Evolutionary conservation across 192 early-diverging fungal genomes (phyloP).

Genomic region (Piromyces sp.): DNA sequence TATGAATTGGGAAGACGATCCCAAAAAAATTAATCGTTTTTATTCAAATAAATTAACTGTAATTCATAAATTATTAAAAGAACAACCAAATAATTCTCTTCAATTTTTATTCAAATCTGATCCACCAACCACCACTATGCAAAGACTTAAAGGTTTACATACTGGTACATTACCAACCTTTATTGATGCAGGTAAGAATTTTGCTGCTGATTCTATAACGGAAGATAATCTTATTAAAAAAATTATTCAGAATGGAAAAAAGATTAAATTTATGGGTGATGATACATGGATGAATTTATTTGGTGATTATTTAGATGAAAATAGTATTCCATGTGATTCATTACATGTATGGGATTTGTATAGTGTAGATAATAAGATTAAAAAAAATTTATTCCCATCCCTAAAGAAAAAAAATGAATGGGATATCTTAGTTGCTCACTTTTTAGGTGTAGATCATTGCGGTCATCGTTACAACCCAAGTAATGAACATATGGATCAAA

Average conservation of each 20-base stretch:
- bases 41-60: slow-evolving; percentile 27
- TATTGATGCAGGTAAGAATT: slow-evolving; percentile 62
- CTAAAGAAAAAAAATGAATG: slow-evolving; percentile 29
- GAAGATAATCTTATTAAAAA: slow-evolving; percentile 66
- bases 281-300: slow-evolving; percentile 60
- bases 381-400: slow-evolving; percentile 34
- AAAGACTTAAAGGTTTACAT: slow-evolving; percentile 61
- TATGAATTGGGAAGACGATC: slow-evolving; percentile 5
- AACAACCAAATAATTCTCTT: slow-evolving; percentile 34
- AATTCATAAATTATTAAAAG: slow-evolving; percentile 17
- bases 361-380: slow-evolving; percentile 76
- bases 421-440: slow-evolving; percentile 79
- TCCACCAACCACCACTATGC: slow-evolving; percentile 66
- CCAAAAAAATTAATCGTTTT: slow-evolving; percentile 24
- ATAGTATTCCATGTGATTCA: slow-evolving; percentile 35
- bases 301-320: slow-evolving; percentile 9
- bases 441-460: slow-evolving; percentile 89
- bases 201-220: slow-evolving; percentile 49
- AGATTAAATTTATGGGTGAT: background rate
- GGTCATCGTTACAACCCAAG: slow-evolving; percentile 81
- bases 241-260: slow-evolving; percentile 18
- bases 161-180: slow-evolving; percentile 69
- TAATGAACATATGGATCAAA: slow-evolving; percentile 67
- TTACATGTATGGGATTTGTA: slow-evolving; percentile 76
- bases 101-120: slow-evolving; percentile 55